phyloP scores from a whole-genome alignment of 495 filamentous ascomycete species.

The Cercophora scortea region DNA sequence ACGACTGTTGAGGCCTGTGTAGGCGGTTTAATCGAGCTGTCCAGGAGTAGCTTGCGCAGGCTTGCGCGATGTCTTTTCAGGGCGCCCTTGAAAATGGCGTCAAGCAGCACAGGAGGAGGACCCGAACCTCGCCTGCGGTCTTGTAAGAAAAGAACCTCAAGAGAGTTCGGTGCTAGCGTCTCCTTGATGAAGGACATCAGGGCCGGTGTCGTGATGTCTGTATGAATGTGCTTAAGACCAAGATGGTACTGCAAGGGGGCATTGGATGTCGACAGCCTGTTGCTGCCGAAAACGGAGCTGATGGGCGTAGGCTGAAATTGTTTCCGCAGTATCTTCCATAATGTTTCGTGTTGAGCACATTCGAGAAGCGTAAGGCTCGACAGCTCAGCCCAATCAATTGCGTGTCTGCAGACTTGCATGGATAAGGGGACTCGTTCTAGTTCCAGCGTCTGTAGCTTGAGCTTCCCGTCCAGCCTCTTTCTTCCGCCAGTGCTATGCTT shows the following conservation, averaged over 20 bases:
- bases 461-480: conserved; percentile 37
- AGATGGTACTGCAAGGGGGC: conserved; percentile 54
- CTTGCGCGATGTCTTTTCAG: conserved; percentile 66
- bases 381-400: conserved; percentile 72
- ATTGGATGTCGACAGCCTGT: not conserved
- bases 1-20: conserved; percentile 4
- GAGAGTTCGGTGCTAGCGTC: conserved; percentile 72
- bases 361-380: conserved; percentile 76
- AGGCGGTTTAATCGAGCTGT: conserved; percentile 51
- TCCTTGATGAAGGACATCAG: conserved; percentile 82
- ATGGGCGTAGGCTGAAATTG: conserved; percentile 55
- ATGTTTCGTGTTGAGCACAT: conserved; percentile 67
- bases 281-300: conserved; percentile 19
- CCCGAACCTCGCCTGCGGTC: conserved; percentile 53
- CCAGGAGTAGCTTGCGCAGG: conserved; percentile 69
- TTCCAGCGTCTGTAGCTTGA: conserved; percentile 70
- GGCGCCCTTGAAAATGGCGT: conserved; percentile 66
- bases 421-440: conserved; percentile 76
- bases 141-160: conserved; percentile 81
- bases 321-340: conserved; percentile 73
- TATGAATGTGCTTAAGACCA: conserved; percentile 73
- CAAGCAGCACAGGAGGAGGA: conserved; percentile 51
- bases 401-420: conserved; percentile 56
- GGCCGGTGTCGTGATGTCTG: conserved; percentile 66
- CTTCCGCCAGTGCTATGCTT: conserved; percentile 4